Evolutionary conservation across 345 rosid genomes (phyloP), one percentile per base, ranked within the genome.

Genomic region (Hibiscus syriacus): DNA sequence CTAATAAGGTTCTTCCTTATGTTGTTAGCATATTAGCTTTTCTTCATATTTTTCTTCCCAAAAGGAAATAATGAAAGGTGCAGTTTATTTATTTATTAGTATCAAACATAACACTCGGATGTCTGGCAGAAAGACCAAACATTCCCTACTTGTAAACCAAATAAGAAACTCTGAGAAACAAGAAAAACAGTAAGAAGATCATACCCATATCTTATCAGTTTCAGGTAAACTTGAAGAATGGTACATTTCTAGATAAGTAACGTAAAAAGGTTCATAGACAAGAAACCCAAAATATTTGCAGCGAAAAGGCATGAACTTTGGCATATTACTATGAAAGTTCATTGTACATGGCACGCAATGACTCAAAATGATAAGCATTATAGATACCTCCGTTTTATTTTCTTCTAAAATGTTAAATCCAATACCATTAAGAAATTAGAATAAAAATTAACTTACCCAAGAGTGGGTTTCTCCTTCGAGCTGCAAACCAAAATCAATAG

Each of bases 391-490:
- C n/a, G 16, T 8, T 6, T 34, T 59, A 19, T 4, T 59, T 19
- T 36, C n/a, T 19, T 34, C 4, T 10, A 0, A 41, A 34, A 17
- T 32, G 16, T 17, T 3, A 34, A 23, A 41, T 58, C 43, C 26
- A 59, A 17, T 10, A 34, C n/a, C 3, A n/a, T n/a, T 2, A 57
- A 29, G 43, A 58, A 59, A 34, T 32, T 17, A 32, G 14, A 11
- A 59, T 11, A 13, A 46, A 11, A 36, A 60, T 3, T 5, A 54
- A 81, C 86, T 63, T 77, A 85, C 95, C 95, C 95, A 59, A 88
- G 95, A 88, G 95, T 86, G 90, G 90, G 95, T 75, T 77, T 88
- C 95, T 86, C 95, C 95, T 84, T 88, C 75, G 95, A 88, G 95
- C 95, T 86, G 86, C 16, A 60, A 45, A 36, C 32, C 49, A 59